phyloP scores from a whole-genome alignment of 2,329 filamentous ascomycete species.

The Aspergillus novofumigatus region DNA sequence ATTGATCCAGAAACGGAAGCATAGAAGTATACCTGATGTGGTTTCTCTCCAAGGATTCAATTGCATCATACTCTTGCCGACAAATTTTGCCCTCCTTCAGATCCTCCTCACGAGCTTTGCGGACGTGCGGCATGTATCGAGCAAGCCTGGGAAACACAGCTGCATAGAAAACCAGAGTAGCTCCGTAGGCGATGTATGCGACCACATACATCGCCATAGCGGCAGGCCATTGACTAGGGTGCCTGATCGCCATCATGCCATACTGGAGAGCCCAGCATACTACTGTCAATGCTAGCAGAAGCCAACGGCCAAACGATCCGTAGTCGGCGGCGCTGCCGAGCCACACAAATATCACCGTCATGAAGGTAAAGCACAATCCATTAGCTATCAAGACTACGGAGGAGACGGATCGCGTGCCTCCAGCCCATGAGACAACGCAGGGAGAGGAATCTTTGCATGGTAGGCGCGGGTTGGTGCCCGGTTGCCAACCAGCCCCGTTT shows the following conservation, averaged over 20 bases:
- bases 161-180: constrained; percentile 42
- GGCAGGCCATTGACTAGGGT: constrained; percentile 37
- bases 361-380: constrained; percentile 40
- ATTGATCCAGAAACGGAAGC: background rate
- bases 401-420: constrained; percentile 33
- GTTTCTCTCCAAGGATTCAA: constrained; percentile 41
- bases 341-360: constrained; percentile 42
- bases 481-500: constrained; percentile 36
- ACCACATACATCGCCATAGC: constrained; percentile 41
- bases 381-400: constrained; percentile 42
- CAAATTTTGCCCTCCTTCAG: constrained; percentile 36
- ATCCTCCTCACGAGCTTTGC: constrained; percentile 40
- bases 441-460: constrained; percentile 30
- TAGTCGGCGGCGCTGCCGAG: constrained; percentile 42
- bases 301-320: constrained; percentile 40
- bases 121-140: constrained; percentile 39
- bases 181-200: constrained; percentile 38
- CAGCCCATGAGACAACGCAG: constrained; percentile 40
- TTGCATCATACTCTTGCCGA: constrained; percentile 37
- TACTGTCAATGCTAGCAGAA: constrained; percentile 38
- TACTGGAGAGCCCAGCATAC: constrained; percentile 42
- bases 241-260: constrained; percentile 36
- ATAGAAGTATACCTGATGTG: constrained; percentile 33
- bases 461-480: constrained; percentile 28
- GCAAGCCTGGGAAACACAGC: constrained; percentile 39